Evolutionary conservation across 2,329 filamentous ascomycete genomes (phyloP).

Genomic region (Stagonosporopsis cucurbitacearum): DNA sequence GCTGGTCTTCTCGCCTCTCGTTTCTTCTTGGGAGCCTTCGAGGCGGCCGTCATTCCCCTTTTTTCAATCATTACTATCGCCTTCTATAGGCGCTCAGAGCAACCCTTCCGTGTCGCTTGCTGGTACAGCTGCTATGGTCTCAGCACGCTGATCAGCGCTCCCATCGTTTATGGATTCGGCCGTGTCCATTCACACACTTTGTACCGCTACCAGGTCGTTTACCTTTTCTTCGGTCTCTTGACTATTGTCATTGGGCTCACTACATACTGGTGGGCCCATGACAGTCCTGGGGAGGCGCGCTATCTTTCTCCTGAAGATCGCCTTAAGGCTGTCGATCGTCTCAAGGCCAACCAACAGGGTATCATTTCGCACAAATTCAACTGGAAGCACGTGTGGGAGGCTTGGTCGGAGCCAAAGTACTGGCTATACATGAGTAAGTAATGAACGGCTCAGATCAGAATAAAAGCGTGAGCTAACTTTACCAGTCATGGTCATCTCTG

Average conservation of each 20-base stretch:
- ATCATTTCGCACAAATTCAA: conserved; percentile 73
- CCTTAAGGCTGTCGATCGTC: conserved; percentile 71
- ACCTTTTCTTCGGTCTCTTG: conserved; percentile 52
- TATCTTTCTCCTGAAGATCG: conserved; percentile 70
- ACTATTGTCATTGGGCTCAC: conserved; percentile 50
- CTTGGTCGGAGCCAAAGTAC: conserved; percentile 61
- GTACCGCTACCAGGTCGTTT: conserved; percentile 67
- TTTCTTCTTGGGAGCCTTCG: conserved; percentile 35
- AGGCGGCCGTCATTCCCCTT: conserved; percentile 34
- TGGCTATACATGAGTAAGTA: conserved; percentile 51
- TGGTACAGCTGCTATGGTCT: conserved; percentile 73
- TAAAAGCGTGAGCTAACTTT: not conserved
- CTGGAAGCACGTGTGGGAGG: conserved; percentile 66
- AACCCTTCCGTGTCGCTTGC: conserved; percentile 46
- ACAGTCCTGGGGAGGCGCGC: conserved; percentile 64
- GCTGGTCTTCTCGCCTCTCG: conserved; percentile 30
- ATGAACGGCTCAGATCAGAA: not conserved
- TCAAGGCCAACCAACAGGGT: conserved; percentile 76
- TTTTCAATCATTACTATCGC: conserved; percentile 38
- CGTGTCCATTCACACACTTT: conserved; percentile 61
- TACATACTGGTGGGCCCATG: conserved; percentile 56
- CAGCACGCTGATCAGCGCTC: conserved; percentile 64
- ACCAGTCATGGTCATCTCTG: conserved; percentile 30
- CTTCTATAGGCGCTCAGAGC: conserved; percentile 32
- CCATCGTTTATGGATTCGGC: conserved; percentile 68